phyloP scores from a whole-genome alignment of 371 early-diverging fungal species.

The Mortierella sp. region DNA sequence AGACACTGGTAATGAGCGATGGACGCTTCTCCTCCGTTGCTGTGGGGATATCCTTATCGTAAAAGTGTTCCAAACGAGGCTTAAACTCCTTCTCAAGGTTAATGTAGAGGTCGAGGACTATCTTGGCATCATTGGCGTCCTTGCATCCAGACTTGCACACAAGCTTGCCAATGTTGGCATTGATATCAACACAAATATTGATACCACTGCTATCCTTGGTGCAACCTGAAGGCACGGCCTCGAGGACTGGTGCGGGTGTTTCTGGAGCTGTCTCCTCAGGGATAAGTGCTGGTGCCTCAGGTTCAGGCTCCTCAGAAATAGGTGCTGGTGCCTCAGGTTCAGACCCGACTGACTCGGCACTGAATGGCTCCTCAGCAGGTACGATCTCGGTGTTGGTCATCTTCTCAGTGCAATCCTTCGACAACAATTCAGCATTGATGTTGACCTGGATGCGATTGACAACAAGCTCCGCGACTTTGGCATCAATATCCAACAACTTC shows the following conservation, averaged over 20 bases:
- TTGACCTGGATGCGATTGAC: constrained; percentile 25
- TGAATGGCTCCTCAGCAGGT: constrained; percentile 17
- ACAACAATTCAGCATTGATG: constrained; percentile 41
- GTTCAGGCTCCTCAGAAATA: constrained; percentile 7
- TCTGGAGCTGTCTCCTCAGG: background rate
- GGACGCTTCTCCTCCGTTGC: constrained; percentile 18
- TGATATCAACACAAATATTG: constrained; percentile 23
- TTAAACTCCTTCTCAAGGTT: constrained; percentile 23
- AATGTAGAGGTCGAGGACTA: constrained; percentile 25
- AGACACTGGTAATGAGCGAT: constrained; percentile 4
- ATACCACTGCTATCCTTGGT: background rate
- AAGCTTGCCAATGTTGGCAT: constrained; percentile 25
- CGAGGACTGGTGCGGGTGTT: background rate
- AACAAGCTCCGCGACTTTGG: constrained; percentile 19
- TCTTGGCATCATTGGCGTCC: constrained; percentile 31
- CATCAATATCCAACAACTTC: constrained; percentile 28
- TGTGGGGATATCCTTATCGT: constrained; percentile 24
- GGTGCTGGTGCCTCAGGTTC: constrained; percentile 10
- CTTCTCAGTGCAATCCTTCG: constrained; percentile 55
- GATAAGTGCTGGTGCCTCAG: background rate
- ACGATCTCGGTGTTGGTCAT: constrained; percentile 46
- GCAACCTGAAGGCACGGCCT: background rate
- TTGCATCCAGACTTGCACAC: constrained; percentile 48
- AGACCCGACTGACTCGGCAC: background rate
- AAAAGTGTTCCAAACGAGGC: constrained; percentile 25